These are phyloP conservation scores for Thymus mandschuricus DNA, from an alignment of 257 asterid species.

Conservation along the genomic window DNA sequence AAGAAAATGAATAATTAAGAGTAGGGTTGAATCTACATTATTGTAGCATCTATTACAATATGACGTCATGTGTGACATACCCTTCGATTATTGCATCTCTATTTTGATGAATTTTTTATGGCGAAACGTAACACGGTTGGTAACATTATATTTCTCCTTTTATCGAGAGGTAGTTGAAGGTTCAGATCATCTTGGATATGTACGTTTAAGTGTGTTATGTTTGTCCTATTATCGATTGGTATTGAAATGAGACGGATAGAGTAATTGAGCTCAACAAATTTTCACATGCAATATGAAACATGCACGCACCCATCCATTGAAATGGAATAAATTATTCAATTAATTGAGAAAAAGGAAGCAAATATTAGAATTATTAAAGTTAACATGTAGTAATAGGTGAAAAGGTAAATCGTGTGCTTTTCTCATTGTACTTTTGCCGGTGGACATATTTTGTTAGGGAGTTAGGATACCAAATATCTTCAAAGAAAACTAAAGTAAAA, in stretches of 20 bases:
- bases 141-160: too few relatives aligned
- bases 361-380: background rate
- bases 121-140: too few relatives aligned
- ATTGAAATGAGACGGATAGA: too few relatives aligned
- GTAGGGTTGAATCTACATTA: slow-evolving; percentile 22
- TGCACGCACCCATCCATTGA: too few relatives aligned
- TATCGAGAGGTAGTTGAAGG: too few relatives aligned
- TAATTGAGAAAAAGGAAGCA: background rate
- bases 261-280: background rate
- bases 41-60: slow-evolving; percentile 17
- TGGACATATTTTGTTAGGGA: background rate
- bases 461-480: background rate
- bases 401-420: background rate
- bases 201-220: too few relatives aligned
- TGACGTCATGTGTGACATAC: slow-evolving; percentile 26
- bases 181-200: too few relatives aligned
- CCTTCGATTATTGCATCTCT: too few relatives aligned
- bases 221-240: too few relatives aligned
- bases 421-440: background rate
- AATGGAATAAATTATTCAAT: background rate
- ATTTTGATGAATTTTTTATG: too few relatives aligned
- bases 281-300: background rate
- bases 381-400: background rate
- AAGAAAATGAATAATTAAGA: background rate
- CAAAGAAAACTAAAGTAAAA: too few relatives aligned